Conservation (phyloP, 257 asterid genomes). For the Solanum chmielewskii region DNA sequence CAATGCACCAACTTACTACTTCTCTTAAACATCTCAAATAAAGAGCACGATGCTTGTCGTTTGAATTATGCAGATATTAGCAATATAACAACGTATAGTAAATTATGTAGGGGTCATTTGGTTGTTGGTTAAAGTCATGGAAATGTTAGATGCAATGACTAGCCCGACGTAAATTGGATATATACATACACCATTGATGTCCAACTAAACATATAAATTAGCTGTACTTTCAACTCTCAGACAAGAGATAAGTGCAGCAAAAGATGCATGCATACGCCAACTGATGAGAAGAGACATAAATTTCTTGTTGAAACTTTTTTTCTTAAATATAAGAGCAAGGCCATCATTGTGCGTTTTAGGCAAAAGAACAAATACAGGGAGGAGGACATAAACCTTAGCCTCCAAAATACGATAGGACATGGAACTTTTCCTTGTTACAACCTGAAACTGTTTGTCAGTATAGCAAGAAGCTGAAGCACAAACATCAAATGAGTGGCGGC, state of each 20-base stretch:
- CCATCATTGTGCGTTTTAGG: neutral
- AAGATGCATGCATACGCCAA: neutral
- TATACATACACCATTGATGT: neutral
- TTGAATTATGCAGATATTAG: neutral
- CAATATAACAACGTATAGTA: neutral
- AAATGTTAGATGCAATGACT: neutral
- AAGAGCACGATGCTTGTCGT: neutral
- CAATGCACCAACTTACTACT: neutral
- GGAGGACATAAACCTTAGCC: neutral
- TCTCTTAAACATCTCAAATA: neutral
- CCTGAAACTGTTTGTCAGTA: neutral
- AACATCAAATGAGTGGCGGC: neutral
- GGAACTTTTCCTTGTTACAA: neutral
- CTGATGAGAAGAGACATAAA: neutral
- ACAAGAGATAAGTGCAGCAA: neutral
- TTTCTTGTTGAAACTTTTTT: neutral
- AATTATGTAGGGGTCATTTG: neutral
- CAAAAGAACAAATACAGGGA: neutral
- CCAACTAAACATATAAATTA: neutral
- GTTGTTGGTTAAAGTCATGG: neutral
- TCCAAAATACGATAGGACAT: neutral
- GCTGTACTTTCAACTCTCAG: neutral
- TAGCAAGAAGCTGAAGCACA: neutral
- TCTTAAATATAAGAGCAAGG: neutral
- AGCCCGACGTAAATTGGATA: neutral